Conservation (phyloP, 2,329 filamentous ascomycete species). For the Cladosporium sp. region DNA sequence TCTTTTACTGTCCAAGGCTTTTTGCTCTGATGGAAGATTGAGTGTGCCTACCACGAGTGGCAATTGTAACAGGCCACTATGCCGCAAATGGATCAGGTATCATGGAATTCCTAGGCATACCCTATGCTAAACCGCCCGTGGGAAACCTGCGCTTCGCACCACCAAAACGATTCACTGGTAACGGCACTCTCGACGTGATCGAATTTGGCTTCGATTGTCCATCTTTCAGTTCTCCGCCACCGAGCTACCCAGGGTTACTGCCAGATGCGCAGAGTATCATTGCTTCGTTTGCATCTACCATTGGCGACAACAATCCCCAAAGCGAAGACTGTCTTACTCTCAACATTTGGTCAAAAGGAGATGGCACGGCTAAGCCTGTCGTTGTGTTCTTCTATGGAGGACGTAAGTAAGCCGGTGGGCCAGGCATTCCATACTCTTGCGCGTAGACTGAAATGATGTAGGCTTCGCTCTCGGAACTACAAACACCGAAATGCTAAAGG, state of each 20-base stretch:
- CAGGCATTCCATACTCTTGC: too few species aligned
- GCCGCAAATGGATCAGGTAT: neutral
- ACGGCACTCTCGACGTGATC: too few species aligned
- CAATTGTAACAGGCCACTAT: neutral
- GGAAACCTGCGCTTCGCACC: conserved; percentile 32
- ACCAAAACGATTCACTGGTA: conserved; percentile 22
- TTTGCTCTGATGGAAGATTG: too few species aligned
- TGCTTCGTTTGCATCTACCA: too few species aligned
- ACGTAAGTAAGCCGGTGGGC: too few species aligned
- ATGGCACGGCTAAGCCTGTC: conserved; percentile 27
- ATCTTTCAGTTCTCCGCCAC: conserved; percentile 18
- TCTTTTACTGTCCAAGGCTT: too few species aligned
- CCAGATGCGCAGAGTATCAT: too few species aligned
- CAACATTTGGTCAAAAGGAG: conserved; percentile 33
- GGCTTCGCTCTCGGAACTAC: conserved; percentile 34
- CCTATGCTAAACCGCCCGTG: conserved; percentile 32
- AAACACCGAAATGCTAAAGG: conserved; percentile 32
- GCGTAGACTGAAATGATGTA: too few species aligned
- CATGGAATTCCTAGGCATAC: conserved; percentile 33
- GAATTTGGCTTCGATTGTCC: too few species aligned
- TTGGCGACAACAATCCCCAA: conserved; percentile 18
- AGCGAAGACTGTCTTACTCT: conserved; percentile 33
- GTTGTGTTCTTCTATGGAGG: conserved; percentile 40
- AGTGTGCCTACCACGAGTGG: conserved; percentile 4
- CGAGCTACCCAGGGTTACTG: too few species aligned